Conservation (phyloP, 2,329 filamentous ascomycete genomes). For the Monosporascus sp. region DNA sequence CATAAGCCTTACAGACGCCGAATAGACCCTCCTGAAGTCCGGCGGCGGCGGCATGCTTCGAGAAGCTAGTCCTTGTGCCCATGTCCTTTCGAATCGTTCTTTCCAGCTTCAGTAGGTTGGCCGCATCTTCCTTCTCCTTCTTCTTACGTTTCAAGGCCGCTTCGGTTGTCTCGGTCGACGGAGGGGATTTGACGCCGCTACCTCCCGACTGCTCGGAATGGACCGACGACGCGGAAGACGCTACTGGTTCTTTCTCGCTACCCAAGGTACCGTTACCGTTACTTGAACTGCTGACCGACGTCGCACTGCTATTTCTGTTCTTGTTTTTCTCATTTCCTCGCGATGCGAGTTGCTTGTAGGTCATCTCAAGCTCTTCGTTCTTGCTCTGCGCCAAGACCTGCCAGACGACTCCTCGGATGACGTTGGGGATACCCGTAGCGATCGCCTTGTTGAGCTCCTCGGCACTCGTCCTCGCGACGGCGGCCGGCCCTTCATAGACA, state of each 20-base stretch:
- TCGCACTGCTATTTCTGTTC: conserved; percentile 53
- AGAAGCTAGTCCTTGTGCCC: conserved; percentile 90
- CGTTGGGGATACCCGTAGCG: conserved; percentile 86
- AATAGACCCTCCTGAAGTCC: conserved; percentile 92
- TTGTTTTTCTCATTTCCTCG: conserved; percentile 79
- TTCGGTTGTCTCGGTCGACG: conserved; percentile 59
- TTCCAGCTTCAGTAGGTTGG: conserved; percentile 74
- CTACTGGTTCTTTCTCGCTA: conserved; percentile 60
- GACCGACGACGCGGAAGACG: conserved; percentile 80
- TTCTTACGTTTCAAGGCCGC: conserved; percentile 66
- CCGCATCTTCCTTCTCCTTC: conserved; percentile 73
- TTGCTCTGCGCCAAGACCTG: conserved; percentile 95
- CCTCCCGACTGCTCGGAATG: conserved; percentile 70
- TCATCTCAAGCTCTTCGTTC: conserved; percentile 78
- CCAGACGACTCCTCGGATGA: conserved; percentile 97
- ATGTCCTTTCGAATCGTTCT: conserved; percentile 88
- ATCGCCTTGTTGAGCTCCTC: conserved; percentile 90
- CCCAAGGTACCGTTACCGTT: conserved; percentile 45
- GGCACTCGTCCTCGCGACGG: conserved; percentile 79
- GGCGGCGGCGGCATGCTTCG: conserved; percentile 87
- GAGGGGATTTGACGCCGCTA: conserved; percentile 49
- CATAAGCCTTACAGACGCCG: conserved; percentile 95
- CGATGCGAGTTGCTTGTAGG: conserved; percentile 78
- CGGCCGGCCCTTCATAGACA: conserved; percentile 88
- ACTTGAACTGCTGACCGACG: conserved; percentile 45